Conservation (phyloP, 345 rosid genomes). For the Camelina laxa region DNA sequence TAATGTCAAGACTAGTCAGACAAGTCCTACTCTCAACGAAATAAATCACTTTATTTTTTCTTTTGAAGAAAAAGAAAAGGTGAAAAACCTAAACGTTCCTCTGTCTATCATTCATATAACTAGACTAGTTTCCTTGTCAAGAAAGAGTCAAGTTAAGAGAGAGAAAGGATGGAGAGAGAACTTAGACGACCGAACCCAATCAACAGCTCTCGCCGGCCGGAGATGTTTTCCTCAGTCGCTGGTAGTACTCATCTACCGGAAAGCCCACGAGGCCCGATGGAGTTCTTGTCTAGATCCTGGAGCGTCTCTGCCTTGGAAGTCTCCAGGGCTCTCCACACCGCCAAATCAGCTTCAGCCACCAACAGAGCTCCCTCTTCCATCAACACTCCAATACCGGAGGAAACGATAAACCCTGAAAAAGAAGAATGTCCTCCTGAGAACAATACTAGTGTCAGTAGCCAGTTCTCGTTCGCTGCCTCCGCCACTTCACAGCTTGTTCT, state of each 20-base stretch:
- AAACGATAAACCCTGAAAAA: conserved; percentile 39
- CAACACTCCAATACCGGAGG: conserved; percentile 71
- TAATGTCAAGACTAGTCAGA: conserved; percentile 19
- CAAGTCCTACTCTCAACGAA: background rate
- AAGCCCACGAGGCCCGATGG: conserved; percentile 92
- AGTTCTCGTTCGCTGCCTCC: conserved; percentile 71
- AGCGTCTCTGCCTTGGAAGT: conserved; percentile 81
- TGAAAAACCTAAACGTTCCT: conserved; percentile 9
- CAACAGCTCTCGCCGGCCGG: conserved; percentile 49
- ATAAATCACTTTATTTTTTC: background rate
- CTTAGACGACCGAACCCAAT: conserved; percentile 48
- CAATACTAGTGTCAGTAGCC: conserved; percentile 35
- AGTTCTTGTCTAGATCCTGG: conserved; percentile 92
- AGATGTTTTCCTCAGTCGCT: conserved; percentile 36
- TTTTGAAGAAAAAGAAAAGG: background rate
- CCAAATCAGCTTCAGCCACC: conserved; percentile 32
- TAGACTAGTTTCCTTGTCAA: background rate
- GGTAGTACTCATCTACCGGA: conserved; percentile 61
- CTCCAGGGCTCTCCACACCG: conserved; percentile 64
- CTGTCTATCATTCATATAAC: conserved; percentile 6
- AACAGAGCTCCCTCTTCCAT: conserved; percentile 46
- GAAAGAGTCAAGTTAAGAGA: conserved; percentile 17
- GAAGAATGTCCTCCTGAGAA: conserved; percentile 39
- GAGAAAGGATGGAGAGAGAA: conserved; percentile 46
- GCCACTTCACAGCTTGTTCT: conserved; percentile 92